Evolutionary conservation across 1,139 yeast genomes (phyloP).

Genomic region (Taphrina flavorubra): DNA sequence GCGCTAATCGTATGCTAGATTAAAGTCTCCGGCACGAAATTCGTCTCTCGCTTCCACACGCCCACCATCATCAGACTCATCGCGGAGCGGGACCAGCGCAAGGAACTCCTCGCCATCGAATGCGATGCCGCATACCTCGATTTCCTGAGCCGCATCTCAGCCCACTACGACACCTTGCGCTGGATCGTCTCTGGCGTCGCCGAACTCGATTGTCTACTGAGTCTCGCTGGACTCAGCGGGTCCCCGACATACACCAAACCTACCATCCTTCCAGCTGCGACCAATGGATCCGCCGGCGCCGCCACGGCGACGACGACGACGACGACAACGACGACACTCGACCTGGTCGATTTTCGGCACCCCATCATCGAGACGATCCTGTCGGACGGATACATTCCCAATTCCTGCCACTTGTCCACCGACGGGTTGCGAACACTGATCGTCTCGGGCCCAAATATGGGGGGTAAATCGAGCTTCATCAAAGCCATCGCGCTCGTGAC

Average conservation of each 20-base stretch:
- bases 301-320: background rate
- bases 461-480: slow-evolving; percentile 75
- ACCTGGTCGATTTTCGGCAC: slow-evolving; percentile 68
- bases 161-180: slow-evolving; percentile 61
- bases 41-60: slow-evolving; percentile 74
- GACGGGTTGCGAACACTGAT: slow-evolving; percentile 59
- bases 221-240: slow-evolving; percentile 69
- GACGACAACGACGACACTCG: slow-evolving; percentile 57
- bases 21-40: slow-evolving; percentile 58
- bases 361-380: slow-evolving; percentile 72
- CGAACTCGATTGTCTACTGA: slow-evolving; percentile 72
- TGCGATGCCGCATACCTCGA: slow-evolving; percentile 63
- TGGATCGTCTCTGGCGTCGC: slow-evolving; percentile 62
- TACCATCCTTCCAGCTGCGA: slow-evolving; percentile 53
- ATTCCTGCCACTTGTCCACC: slow-evolving; percentile 62
- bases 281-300: too few species aligned
- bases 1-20: too few species aligned
- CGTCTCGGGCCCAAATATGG: slow-evolving; percentile 79
- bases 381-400: slow-evolving; percentile 66
- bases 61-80: slow-evolving; percentile 62
- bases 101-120: slow-evolving; percentile 62
- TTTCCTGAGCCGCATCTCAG: slow-evolving; percentile 59
- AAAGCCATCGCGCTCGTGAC: slow-evolving; percentile 66
- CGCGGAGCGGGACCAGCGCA: slow-evolving; percentile 64
- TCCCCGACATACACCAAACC: slow-evolving; percentile 64